phyloP scores from a whole-genome alignment of 768 basidiomycete genomes.

The Kwoniella botswanensis region DNA sequence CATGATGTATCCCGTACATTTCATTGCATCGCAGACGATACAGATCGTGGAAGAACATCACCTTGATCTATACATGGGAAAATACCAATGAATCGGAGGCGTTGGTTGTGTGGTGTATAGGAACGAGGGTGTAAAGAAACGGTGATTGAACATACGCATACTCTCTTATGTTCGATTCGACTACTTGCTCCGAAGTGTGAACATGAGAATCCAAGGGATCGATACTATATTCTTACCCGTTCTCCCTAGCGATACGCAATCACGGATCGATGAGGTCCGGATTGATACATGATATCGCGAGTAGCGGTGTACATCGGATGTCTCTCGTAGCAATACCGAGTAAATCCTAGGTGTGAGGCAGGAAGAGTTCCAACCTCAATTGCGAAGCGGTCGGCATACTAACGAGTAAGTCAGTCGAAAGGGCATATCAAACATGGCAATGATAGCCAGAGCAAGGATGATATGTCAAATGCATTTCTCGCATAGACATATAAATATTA shows the following conservation, averaged over 20 bases:
- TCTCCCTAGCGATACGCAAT: too few species aligned
- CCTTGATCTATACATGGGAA: too few species aligned
- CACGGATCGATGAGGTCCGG: too few species aligned
- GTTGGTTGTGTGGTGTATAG: not conserved
- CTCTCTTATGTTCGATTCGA: not conserved
- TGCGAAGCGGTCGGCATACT: too few species aligned
- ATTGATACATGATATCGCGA: not conserved
- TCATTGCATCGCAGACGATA: not conserved
- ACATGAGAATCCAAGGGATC: not conserved
- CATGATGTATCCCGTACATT: not conserved
- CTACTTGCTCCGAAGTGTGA: not conserved
- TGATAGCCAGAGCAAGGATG: not conserved
- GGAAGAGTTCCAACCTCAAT: not conserved
- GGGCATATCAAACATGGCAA: too few species aligned
- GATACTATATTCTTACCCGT: too few species aligned
- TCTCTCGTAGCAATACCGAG: not conserved
- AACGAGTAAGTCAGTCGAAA: too few species aligned
- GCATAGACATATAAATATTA: not conserved
- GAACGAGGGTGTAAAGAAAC: not conserved
- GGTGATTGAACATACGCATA: not conserved
- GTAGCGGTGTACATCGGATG: not conserved
- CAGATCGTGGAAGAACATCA: not conserved
- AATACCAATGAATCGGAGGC: not conserved
- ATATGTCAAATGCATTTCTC: conserved; percentile 2
- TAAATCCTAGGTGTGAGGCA: not conserved